Base-by-base conservation (phyloP, 192 early-diverging fungal species). In the Pilobolus umbonatus region DNA sequence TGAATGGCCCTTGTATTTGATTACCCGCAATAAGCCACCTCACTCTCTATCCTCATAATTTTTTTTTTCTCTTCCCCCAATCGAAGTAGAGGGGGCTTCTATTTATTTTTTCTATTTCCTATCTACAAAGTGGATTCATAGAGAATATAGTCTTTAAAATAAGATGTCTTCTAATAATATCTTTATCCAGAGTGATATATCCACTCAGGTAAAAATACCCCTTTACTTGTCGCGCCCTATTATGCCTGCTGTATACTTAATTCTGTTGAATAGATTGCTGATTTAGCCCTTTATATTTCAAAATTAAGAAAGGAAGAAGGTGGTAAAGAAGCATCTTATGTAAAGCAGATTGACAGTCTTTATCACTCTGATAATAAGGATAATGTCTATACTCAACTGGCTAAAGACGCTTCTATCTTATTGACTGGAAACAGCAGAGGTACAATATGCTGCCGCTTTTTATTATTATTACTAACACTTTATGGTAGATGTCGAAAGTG, bases 271-370 rank as follows among this genome's bases (percentile, higher is more conserved):
- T 62, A 93, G 85, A 76, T 84, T 54, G 61, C 72, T 36, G 87
- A 92, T 65, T 79, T 92, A 48, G 87, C 88, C 34, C 68, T 75
- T 44, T 84, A 86, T 49, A 78, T 92, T 65, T 76, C 75, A 55
- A 68, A 64, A 25, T 73, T 82, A 47, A 79, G 77, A 60, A 75
- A 68, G 14, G 78, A 78, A 52, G 75, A 74, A 60, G 50, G 68
- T 15, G 64, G 82, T 55, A 58, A 67, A 45, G 68, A 74, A 49
- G 39, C 50, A 57, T 44, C 76, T 74, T 70, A 76, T 36, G 57
- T 79, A 12, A 79, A 69, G 36, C 70, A 80, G 43, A 59, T 85
- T 39, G 61, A 64, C 17, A 67, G 77, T 15, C 68, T 87, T 26
- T 59, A 85, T 14, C 76, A 75, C 46, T 76, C 74, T 54, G 74